Evolutionary conservation across 2,329 filamentous ascomycete species (phyloP).

Genomic region (Botryotinia globosa): DNA sequence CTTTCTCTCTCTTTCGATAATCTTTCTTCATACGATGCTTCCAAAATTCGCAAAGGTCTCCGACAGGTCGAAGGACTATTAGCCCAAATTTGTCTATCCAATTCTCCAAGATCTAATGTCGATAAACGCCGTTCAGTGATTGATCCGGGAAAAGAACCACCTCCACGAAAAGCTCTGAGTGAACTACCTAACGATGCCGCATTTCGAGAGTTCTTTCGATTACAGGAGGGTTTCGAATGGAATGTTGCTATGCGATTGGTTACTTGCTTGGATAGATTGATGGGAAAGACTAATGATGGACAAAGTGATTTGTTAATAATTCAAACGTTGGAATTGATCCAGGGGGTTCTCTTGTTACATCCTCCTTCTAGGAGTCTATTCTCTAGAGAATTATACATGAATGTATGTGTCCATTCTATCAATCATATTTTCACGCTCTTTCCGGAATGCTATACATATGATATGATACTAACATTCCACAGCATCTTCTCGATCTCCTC

Average conservation of each 20-base stretch:
- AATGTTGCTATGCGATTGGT: constrained; percentile 88
- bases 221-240: constrained; percentile 97
- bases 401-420: constrained; percentile 52
- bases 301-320: constrained; percentile 87
- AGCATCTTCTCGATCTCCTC: constrained; percentile 89
- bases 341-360: constrained; percentile 84
- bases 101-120: constrained; percentile 31
- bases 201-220: constrained; percentile 91
- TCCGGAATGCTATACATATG: not conserved
- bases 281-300: constrained; percentile 78
- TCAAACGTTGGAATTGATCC: constrained; percentile 81
- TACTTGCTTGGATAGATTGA: constrained; percentile 77
- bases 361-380: constrained; percentile 87
- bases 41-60: constrained; percentile 89
- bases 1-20: constrained; percentile 91
- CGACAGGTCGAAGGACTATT: constrained; percentile 91
- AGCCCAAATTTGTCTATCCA: constrained; percentile 86
- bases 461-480: constrained; percentile 16
- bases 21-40: constrained; percentile 76
- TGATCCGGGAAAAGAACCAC: constrained; percentile 41
- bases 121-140: constrained; percentile 35
- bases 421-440: not conserved
- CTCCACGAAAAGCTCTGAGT: constrained; percentile 57
- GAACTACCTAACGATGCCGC: constrained; percentile 79
- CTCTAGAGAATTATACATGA: constrained; percentile 89